phyloP scores from a whole-genome alignment of 139 green algal genomes.

The Closterium sp. region DNA sequence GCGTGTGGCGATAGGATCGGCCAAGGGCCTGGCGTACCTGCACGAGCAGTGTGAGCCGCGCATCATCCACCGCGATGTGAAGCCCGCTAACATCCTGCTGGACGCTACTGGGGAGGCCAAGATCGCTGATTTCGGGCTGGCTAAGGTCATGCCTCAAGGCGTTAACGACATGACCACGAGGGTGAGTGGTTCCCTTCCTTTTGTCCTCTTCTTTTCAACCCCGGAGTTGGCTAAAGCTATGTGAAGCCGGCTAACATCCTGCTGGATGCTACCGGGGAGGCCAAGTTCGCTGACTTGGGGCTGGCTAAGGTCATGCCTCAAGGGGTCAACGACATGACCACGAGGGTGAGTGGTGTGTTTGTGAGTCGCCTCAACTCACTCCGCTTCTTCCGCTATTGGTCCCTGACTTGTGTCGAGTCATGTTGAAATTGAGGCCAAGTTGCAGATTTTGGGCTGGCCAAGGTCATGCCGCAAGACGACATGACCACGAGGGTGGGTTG shows the following conservation, averaged over 20 bases:
- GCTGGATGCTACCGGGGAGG: neutral
- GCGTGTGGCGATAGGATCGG: neutral
- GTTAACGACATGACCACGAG: constrained; percentile 16
- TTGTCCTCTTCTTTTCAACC: no score
- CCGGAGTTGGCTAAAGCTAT: constrained; percentile 25
- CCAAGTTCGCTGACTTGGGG: constrained; percentile 28
- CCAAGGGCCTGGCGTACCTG: constrained; percentile 38
- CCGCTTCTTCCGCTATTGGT: no score
- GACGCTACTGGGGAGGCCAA: neutral
- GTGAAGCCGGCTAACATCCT: constrained; percentile 50
- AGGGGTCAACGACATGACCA: constrained; percentile 1
- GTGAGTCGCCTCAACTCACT: no score
- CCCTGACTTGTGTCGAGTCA: no score
- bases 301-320: constrained; percentile 27
- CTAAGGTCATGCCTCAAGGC: constrained; percentile 17
- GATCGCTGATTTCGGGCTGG: no score
- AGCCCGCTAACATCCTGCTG: constrained; percentile 50
- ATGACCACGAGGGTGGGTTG: no score
- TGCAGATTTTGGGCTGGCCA: no score
- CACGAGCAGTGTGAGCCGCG: constrained; percentile 32
- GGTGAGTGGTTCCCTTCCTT: neutral
- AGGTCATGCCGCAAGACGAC: no score
- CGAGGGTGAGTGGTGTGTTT: constrained; percentile 30
- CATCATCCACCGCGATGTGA: constrained; percentile 31
- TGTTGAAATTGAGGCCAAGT: no score